Conservation (phyloP, 2,329 filamentous ascomycete species). For the Ophiostoma sp. region DNA sequence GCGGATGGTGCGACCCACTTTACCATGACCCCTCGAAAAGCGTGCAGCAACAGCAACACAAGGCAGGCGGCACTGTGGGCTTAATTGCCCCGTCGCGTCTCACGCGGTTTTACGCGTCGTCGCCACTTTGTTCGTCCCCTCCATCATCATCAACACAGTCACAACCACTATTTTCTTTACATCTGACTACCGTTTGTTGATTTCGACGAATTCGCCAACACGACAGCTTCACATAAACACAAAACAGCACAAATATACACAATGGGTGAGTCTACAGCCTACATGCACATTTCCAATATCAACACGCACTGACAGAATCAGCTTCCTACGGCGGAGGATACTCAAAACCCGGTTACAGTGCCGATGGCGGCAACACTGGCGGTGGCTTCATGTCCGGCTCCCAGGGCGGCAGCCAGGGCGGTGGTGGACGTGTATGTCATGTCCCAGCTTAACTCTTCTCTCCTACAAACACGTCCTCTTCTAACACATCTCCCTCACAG, state of each 20-base stretch:
- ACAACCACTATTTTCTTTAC: neutral
- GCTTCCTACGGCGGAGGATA: constrained; percentile 55
- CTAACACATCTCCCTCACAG: constrained; percentile 37
- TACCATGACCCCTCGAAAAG: constrained; percentile 3
- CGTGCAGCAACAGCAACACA: neutral
- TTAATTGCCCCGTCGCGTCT: constrained; percentile 26
- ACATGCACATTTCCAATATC: neutral
- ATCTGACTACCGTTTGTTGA: neutral
- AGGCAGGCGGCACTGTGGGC: neutral
- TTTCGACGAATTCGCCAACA: neutral
- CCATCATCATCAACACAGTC: neutral
- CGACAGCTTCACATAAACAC: neutral
- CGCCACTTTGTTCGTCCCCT: constrained; percentile 3
- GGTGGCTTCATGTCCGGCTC: constrained; percentile 65
- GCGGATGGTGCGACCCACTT: constrained; percentile 17
- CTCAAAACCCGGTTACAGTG: constrained; percentile 52
- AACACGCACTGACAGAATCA: constrained; percentile 30
- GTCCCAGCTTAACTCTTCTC: neutral
- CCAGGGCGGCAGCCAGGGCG: constrained; percentile 57
- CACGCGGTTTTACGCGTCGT: constrained; percentile 23
- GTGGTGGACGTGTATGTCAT: constrained; percentile 36
- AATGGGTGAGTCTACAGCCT: constrained; percentile 10
- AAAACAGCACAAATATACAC: neutral
- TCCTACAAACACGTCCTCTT: neutral
- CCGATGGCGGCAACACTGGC: constrained; percentile 58